Conservation (phyloP, 371 early-diverging fungal species). For the Neoconidiobolus thromboides region DNA sequence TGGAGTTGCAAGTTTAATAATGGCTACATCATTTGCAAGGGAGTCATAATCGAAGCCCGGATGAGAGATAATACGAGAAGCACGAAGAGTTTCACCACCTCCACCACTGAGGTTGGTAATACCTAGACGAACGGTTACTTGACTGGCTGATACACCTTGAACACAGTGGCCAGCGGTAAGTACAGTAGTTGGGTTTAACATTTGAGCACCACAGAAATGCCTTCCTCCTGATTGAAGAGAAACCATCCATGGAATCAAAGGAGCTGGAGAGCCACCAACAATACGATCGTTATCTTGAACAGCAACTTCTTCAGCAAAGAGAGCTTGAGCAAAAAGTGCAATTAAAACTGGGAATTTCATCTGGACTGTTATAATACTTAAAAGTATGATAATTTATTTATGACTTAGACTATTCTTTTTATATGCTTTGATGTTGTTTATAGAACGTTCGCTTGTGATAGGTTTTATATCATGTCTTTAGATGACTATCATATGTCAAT, state of each 20-base stretch:
- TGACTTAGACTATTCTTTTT: too few relatives aligned
- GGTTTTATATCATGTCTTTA: too few relatives aligned
- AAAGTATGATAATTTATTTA: too few relatives aligned
- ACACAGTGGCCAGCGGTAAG: neutral
- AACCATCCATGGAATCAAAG: neutral
- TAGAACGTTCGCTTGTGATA: too few relatives aligned
- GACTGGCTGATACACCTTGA: neutral
- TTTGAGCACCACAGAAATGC: neutral
- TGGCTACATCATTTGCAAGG: neutral
- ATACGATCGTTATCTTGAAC: neutral
- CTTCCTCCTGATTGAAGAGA: neutral
- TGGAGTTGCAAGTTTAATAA: neutral
- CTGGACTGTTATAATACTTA: too few relatives aligned
- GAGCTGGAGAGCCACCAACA: neutral
- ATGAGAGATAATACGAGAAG: neutral
- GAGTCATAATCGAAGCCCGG: neutral
- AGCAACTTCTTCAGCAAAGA: too few relatives aligned
- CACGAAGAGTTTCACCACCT: neutral
- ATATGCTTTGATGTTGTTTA: too few relatives aligned
- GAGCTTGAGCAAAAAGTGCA: too few relatives aligned
- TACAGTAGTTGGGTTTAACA: neutral
- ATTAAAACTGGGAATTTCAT: too few relatives aligned
- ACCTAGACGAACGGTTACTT: neutral
- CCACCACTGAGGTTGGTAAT: neutral
- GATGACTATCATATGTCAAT: too few relatives aligned